Percentiles rank a stretch among this genome's conserved stretches.
Conservation (phyloP, 2,329 filamentous ascomycete species). For the Thielaviopsis ethacetica region DNA sequence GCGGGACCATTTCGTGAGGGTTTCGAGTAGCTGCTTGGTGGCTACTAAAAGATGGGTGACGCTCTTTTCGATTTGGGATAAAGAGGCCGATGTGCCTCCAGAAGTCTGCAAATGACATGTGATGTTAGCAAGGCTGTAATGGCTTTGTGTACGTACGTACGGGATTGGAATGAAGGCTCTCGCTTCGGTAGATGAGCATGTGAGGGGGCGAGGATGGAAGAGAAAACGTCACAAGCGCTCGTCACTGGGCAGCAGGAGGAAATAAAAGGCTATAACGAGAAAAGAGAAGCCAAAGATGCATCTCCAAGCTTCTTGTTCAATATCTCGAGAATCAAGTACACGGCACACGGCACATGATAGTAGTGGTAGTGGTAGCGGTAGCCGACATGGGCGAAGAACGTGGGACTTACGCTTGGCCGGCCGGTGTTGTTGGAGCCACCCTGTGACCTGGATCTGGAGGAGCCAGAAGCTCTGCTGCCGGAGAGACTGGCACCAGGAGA, state of each 20-base stretch:
- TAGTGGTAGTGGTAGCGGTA: neutral
- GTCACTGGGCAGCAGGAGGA: neutral
- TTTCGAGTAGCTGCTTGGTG: slow-evolving; percentile 94
- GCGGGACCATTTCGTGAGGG: slow-evolving; percentile 92
- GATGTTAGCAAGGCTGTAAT: neutral
- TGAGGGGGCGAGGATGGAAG: neutral
- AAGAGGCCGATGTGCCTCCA: slow-evolving; percentile 48
- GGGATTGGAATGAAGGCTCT: neutral
- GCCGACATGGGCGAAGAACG: neutral
- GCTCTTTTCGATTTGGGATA: slow-evolving; percentile 97
- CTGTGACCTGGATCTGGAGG: slow-evolving; percentile 28
- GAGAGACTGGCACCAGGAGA: slow-evolving; percentile 43
- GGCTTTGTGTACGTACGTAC: neutral
- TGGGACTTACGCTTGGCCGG: slow-evolving; percentile 39
- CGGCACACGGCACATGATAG: no score
- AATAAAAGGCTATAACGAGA: neutral
- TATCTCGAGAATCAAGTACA: neutral
- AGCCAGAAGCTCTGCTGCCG: slow-evolving; percentile 48
- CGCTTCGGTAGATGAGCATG: neutral
- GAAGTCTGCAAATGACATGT: slow-evolving; percentile 24
- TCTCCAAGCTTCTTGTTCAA: neutral
- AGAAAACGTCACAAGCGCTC: neutral
- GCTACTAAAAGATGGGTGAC: slow-evolving; percentile 95
- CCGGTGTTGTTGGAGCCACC: slow-evolving; percentile 23
- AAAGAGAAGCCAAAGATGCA: neutral